These are phyloP conservation scores for Diutina rugosa DNA, from an alignment of 1,139 yeast genomes.

Conservation along the genomic window DNA sequence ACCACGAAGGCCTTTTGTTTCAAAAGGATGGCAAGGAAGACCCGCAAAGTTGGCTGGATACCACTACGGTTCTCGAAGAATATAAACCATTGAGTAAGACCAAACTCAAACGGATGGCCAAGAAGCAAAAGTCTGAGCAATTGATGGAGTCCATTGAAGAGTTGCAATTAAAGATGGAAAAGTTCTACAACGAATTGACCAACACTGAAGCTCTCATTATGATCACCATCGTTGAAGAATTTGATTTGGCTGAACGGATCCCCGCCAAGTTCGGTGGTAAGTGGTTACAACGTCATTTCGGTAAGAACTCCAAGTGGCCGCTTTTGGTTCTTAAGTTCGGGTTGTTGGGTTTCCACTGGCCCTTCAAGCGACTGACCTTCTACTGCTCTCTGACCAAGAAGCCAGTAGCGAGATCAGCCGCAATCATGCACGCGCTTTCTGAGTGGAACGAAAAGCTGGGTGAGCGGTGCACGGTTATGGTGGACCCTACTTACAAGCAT, in stretches of 20 bases:
- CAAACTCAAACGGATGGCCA: slow-evolving; percentile 15
- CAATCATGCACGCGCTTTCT: slow-evolving; percentile 22
- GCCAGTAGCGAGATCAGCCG: slow-evolving; percentile 29
- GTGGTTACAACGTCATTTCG: slow-evolving; percentile 13
- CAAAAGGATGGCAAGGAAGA: slow-evolving; percentile 8
- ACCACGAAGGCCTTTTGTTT: slow-evolving; percentile 15
- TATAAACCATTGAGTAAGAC: neutral
- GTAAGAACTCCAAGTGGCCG: slow-evolving; percentile 16
- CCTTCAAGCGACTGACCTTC: slow-evolving; percentile 28
- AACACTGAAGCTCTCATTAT: slow-evolving; percentile 30
- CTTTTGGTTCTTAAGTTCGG: slow-evolving; percentile 25
- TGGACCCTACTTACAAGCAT: slow-evolving; percentile 25
- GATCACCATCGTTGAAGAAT: slow-evolving; percentile 20
- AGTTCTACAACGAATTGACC: slow-evolving; percentile 19
- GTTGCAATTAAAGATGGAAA: slow-evolving; percentile 5
- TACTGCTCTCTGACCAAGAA: slow-evolving; percentile 22
- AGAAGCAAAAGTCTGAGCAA: slow-evolving; percentile 19
- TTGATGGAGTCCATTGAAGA: slow-evolving; percentile 8
- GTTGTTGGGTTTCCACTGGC: slow-evolving; percentile 32
- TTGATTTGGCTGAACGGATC: slow-evolving; percentile 18
- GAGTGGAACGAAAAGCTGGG: slow-evolving; percentile 19
- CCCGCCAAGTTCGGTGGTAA: slow-evolving; percentile 9
- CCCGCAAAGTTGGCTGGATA: slow-evolving; percentile 5
- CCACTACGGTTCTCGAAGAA: slow-evolving; percentile 3
- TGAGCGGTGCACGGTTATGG: slow-evolving; percentile 19